Conservation (phyloP, 768 basidiomycete genomes). For the Exidia glandulosa region DNA sequence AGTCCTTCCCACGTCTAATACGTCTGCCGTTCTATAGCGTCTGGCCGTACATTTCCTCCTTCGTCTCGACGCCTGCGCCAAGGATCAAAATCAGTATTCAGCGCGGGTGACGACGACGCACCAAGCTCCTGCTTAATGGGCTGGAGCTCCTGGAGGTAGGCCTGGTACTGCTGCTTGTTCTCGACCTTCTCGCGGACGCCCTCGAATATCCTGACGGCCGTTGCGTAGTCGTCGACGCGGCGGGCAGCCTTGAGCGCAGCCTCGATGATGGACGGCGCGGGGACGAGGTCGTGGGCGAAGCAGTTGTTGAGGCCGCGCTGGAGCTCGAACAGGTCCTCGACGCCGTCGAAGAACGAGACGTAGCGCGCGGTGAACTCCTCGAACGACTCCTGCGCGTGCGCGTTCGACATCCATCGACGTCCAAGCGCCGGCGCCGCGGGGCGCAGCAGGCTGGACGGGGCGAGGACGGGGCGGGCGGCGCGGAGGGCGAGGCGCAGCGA, state of each 20-base stretch:
- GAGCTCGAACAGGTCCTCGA: constrained; percentile 95
- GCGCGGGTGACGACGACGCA: constrained; percentile 22
- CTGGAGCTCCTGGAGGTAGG: constrained; percentile 86
- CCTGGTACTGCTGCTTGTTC: constrained; percentile 90
- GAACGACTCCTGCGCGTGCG: constrained; percentile 82
- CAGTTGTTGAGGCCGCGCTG: constrained; percentile 99
- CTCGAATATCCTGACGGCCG: constrained; percentile 92
- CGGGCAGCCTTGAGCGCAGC: constrained; percentile 80
- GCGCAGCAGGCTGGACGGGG: no score
- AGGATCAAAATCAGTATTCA: not conserved
- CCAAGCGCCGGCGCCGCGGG: not conserved
- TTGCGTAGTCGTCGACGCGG: constrained; percentile 93
- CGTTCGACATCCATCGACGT: constrained; percentile 23
- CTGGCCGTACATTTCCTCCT: constrained; percentile 3
- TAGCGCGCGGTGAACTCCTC: constrained; percentile 93
- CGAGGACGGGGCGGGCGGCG: no score
- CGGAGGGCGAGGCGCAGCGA: no score
- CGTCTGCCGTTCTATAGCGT: no score
- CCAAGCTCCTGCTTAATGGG: constrained; percentile 85
- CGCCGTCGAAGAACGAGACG: constrained; percentile 83
- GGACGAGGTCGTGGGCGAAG: constrained; percentile 96
- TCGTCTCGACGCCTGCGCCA: constrained; percentile 1
- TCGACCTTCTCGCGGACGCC: constrained; percentile 96
- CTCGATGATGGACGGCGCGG: constrained; percentile 72
- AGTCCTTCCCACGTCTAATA: no score